Evolutionary conservation across 2,329 filamentous ascomycete species (phyloP), one percentile per base, ranked within the genome.

Genomic region (Alternaria sp.): DNA sequence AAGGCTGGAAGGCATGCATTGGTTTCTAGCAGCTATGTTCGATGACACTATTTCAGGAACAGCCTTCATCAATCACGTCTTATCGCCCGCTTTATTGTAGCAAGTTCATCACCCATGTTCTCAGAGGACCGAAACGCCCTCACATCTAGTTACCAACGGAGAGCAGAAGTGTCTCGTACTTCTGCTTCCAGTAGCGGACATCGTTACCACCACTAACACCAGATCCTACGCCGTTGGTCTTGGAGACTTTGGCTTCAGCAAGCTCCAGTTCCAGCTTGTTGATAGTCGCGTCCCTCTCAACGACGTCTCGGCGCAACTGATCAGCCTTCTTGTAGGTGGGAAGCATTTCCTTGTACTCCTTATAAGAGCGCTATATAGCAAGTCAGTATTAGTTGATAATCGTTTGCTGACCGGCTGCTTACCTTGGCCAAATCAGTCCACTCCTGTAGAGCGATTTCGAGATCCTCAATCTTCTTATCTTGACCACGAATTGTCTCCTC

Each of bases 311-410:
- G n/a, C 65, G 64, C 28, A 59, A 52, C 41, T 70, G 48, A 5
- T 72, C 69, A 14, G 67, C 71, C 34, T 69, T 43, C 56, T 68
- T 68, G 63, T 61, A 70, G 3, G 38, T 55, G 1, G 71, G 66
- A 5, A 69, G 56, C 54, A 74, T 63, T 0, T 67, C 64, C 52
- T 71, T 68, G 54, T 74, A 76, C 54, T 73, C 64, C 9, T 59
- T 53, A 59, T 74, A 75, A 2, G 72, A 71, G 18, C 56, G 61
- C 74, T 43, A 20, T 25, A 16, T 43, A 12, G 12, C 4, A 43
- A 14, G 40, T 43, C 40, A 43, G 40, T 16, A 43, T 16, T 12
- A 6, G 20, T 43, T 43, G 40, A 14, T 43, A 25, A 43, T 43
- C 20, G 20, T 18, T 20, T 43, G 12, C 40, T 25, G 20, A 25